A percentile compares a stretch with the other conserved stretches of the same genome.
Conservation (phyloP, 192 early-diverging fungal species). For the Backusella australiensis region DNA sequence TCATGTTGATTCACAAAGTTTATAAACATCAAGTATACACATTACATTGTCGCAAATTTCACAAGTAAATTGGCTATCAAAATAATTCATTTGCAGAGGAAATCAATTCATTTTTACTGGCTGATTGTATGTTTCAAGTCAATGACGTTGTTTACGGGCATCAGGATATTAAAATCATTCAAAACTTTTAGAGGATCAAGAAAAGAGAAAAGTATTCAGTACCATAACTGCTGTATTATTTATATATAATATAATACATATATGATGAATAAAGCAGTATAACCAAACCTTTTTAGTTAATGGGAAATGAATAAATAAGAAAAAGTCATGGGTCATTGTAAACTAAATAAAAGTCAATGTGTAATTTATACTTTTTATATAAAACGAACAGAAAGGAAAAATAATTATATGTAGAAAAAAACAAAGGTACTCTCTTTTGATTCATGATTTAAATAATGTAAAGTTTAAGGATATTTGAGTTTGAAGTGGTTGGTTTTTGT, state of each 20-base stretch:
- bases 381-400: background rate
- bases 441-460: background rate
- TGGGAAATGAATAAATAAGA: background rate
- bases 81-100: background rate
- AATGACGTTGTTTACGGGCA: background rate
- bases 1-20: background rate
- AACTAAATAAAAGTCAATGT: background rate
- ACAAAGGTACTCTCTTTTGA: background rate
- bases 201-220: background rate
- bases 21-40: background rate
- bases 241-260: background rate
- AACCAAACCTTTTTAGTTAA: background rate
- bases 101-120: constrained; percentile 1
- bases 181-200: background rate
- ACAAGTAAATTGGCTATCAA: background rate
- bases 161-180: background rate
- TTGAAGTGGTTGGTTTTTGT: background rate
- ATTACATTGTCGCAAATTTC: background rate
- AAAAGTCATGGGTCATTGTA: background rate
- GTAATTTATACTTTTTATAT: background rate
- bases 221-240: background rate
- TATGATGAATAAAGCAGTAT: background rate
- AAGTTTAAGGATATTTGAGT: constrained; percentile 4
- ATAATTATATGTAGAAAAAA: background rate
- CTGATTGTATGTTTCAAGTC: background rate